Conservation (phyloP, 1,284 basidiomycete genomes). For the Pulchroboletus neoregius region DNA sequence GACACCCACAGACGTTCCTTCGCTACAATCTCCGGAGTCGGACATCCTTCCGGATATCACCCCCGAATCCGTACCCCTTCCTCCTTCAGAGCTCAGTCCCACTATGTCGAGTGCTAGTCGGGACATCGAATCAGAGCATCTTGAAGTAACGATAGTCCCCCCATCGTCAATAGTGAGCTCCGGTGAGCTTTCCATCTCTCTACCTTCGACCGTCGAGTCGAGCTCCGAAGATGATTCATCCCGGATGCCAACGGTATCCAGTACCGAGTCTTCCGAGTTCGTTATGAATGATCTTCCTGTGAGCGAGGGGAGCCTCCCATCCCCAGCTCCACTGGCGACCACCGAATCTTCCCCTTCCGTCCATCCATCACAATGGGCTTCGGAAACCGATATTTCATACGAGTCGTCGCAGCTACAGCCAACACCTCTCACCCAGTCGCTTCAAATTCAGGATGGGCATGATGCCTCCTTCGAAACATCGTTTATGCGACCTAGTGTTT, state of each 20-base stretch:
- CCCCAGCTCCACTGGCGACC: conserved; percentile 24
- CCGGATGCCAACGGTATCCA: conserved; percentile 20
- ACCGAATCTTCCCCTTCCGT: conserved; percentile 36
- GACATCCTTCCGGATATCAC: conserved; percentile 21
- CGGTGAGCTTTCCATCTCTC: conserved; percentile 23
- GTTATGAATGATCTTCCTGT: conserved; percentile 24
- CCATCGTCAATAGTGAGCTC: conserved; percentile 23
- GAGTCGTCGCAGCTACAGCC: conserved; percentile 65
- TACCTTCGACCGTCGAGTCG: conserved; percentile 24
- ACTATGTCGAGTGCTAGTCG: conserved; percentile 25
- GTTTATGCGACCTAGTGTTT: conserved; percentile 46
- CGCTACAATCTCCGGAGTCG: conserved; percentile 32
- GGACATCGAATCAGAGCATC: conserved; percentile 25
- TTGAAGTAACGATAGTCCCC: conserved; percentile 10
- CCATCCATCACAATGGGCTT: conserved; percentile 49
- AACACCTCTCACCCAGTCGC: conserved; percentile 59
- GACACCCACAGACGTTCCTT: conserved; percentile 29
- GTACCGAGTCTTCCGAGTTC: conserved; percentile 34
- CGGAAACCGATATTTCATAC: conserved; percentile 60
- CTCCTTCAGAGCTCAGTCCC: conserved; percentile 37
- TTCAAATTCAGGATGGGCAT: conserved; percentile 52
- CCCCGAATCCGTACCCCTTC: conserved; percentile 40
- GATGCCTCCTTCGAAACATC: conserved; percentile 65
- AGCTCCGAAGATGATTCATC: conserved; percentile 26
- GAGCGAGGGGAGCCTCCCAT: conserved; percentile 29